phyloP scores from a whole-genome alignment of 2,329 filamentous ascomycete genomes.

The Fusarium nisikadoi region DNA sequence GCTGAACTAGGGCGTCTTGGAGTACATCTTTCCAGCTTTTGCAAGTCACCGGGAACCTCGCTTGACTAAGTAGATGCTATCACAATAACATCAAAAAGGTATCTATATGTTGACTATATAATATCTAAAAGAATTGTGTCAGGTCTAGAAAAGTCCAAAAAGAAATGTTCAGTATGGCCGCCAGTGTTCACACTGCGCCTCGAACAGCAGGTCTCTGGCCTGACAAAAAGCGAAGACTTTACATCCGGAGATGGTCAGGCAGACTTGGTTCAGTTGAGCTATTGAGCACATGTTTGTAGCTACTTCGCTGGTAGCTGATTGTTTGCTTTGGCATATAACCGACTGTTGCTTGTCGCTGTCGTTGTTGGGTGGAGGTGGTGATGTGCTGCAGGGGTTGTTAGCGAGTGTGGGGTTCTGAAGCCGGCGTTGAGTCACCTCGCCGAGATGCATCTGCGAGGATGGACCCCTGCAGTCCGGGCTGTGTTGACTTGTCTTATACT shows the following conservation, averaged over 20 bases:
- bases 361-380: not conserved
- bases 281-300: not conserved
- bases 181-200: not conserved
- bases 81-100: fast-evolving
- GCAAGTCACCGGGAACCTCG: fast-evolving
- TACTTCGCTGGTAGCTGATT: slow-evolving; percentile 4
- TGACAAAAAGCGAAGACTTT: slow-evolving; percentile 17
- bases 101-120: fast-evolving
- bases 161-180: not conserved
- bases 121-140: fast-evolving
- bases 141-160: not conserved
- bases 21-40: not conserved
- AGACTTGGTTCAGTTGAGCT: not conserved
- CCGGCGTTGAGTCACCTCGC: slow-evolving; percentile 18
- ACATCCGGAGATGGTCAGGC: not conserved
- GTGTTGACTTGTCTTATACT: not conserved
- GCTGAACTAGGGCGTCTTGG: fast-evolving
- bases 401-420: not conserved
- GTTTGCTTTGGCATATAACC: not conserved
- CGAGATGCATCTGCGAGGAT: not conserved
- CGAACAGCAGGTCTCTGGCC: not conserved
- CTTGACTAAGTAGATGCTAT: fast-evolving
- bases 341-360: not conserved
- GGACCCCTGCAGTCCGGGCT: not conserved
- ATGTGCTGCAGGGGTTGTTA: not conserved